These are phyloP conservation scores for Fraxinus quadrangulata DNA, from an alignment of 257 asterid species.

Conservation along the genomic window DNA sequence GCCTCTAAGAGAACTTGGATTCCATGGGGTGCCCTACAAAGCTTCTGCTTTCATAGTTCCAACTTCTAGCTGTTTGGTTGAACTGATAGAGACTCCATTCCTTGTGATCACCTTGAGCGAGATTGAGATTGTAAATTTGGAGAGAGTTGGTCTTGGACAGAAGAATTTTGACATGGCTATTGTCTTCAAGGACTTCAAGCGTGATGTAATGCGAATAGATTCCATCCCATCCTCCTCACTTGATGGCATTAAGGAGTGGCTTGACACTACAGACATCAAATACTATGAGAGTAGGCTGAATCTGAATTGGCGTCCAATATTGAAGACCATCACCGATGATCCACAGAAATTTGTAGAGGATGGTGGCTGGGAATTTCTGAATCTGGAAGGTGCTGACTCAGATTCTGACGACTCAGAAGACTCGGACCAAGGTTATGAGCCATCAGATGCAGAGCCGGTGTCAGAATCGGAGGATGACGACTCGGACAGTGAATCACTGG, in stretches of 20 bases:
- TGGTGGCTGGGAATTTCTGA: constrained; percentile 88
- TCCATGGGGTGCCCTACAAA: constrained; percentile 71
- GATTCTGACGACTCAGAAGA: constrained; percentile 61
- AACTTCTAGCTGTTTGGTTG: constrained; percentile 70
- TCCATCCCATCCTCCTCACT: constrained; percentile 67
- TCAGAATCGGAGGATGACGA: constrained; percentile 71
- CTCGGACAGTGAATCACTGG: constrained; percentile 64
- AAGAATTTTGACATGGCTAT: constrained; percentile 81
- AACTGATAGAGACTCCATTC: constrained; percentile 71
- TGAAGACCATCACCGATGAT: constrained; percentile 62
- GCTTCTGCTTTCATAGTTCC: constrained; percentile 72
- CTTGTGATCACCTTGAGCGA: constrained; percentile 60
- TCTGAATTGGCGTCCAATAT: constrained; percentile 70
- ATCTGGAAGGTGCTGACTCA: constrained; percentile 69
- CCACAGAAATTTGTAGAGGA: constrained; percentile 68
- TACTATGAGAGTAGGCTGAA: constrained; percentile 84
- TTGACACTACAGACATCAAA: constrained; percentile 71
- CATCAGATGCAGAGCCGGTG: constrained; percentile 71
- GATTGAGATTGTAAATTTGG: constrained; percentile 74
- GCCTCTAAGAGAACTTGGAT: constrained; percentile 75
- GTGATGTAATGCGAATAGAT: constrained; percentile 64
- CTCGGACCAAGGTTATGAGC: constrained; percentile 71
- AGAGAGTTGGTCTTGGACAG: constrained; percentile 84
- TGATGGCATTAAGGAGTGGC: constrained; percentile 79
- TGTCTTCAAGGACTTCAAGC: constrained; percentile 79